A percentile compares a stretch with the other conserved stretches of the same genome.
These are phyloP conservation scores for Cyclotella distinguenda DNA, from an alignment of 108 stramenopile species.

Conservation along the genomic window DNA sequence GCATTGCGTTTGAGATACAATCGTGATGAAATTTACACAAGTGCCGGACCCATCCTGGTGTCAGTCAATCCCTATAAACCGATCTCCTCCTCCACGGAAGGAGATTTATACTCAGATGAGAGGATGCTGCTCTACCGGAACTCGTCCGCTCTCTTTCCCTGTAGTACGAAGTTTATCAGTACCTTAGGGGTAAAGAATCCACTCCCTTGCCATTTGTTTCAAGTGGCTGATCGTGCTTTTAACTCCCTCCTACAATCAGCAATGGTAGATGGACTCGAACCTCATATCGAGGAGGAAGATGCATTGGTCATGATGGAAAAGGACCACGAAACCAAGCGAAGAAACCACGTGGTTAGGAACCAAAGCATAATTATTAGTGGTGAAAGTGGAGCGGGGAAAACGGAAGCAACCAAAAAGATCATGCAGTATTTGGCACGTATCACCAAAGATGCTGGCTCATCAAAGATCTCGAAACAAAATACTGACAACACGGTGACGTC, in stretches of 20 bases:
- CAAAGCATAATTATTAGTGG: conserved; percentile 89
- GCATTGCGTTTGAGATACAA: conserved; percentile 84
- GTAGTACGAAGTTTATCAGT: too few relatives aligned
- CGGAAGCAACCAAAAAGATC: conserved; percentile 94
- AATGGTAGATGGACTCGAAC: conserved; percentile 15
- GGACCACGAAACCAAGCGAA: conserved; percentile 33
- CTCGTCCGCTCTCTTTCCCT: conserved; percentile 5
- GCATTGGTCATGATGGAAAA: conserved; percentile 46
- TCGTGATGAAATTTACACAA: conserved; percentile 92
- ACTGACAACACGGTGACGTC: conserved; percentile 31
- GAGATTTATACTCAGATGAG: conserved; percentile 72
- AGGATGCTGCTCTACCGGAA: conserved; percentile 71
- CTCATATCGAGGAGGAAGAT: conserved; percentile 60
- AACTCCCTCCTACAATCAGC: conserved; percentile 64
- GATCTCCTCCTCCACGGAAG: conserved; percentile 23
- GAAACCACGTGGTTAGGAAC: conserved; percentile 46
- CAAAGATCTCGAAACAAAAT: too few relatives aligned
- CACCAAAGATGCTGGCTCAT: conserved; percentile 47
- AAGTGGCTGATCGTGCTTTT: conserved; percentile 86
- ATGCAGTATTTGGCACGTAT: conserved; percentile 93
- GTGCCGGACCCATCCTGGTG: conserved; percentile 93
- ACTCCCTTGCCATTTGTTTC: conserved; percentile 83
- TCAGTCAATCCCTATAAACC: conserved; percentile 94
- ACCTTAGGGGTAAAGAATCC: too few relatives aligned
- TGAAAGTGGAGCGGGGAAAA: conserved; percentile 93